Conservation (phyloP, 2,329 filamentous ascomycete genomes). For the Ophiosphaerella narmari region DNA sequence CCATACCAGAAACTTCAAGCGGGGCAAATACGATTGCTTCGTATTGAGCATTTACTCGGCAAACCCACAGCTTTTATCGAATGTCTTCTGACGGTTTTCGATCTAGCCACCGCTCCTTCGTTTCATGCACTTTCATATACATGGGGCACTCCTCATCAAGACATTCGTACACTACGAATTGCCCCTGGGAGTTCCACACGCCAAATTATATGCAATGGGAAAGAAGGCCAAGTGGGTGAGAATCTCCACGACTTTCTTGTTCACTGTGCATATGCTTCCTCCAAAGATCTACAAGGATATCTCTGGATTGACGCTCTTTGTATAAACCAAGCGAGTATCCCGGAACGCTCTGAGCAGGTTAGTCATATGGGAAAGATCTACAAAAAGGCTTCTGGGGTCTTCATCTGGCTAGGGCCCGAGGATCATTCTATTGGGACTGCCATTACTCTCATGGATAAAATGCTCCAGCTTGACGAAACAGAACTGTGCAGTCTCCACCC, state of each 20-base stretch:
- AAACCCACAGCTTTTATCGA: background rate
- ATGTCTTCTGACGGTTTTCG: conserved; percentile 9
- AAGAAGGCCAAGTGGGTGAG: conserved; percentile 1
- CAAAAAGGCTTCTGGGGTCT: conserved; percentile 2
- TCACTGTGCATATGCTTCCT: background rate
- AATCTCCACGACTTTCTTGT: conserved; percentile 22
- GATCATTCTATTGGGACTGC: conserved; percentile 10
- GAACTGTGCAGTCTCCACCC: conserved; percentile 4
- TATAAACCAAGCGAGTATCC: conserved; percentile 7
- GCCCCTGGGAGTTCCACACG: background rate
- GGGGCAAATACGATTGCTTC: conserved; percentile 14
- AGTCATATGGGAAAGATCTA: conserved; percentile 15
- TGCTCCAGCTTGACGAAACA: background rate
- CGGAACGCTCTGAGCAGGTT: conserved; percentile 12
- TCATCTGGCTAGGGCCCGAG: conserved; percentile 18
- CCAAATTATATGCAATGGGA: conserved; percentile 12
- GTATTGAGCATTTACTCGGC: background rate
- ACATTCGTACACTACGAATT: background rate
- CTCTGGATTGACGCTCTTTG: conserved; percentile 21
- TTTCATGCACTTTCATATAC: conserved; percentile 25
- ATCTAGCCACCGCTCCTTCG: conserved; percentile 4
- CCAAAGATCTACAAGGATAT: background rate
- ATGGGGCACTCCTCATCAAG: conserved; percentile 12
- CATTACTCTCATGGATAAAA: conserved; percentile 7
- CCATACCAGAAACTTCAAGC: background rate